These are phyloP conservation scores for Entomortierella beljakovae DNA, from an alignment of 192 early-diverging fungal species.

Conservation along the genomic window DNA sequence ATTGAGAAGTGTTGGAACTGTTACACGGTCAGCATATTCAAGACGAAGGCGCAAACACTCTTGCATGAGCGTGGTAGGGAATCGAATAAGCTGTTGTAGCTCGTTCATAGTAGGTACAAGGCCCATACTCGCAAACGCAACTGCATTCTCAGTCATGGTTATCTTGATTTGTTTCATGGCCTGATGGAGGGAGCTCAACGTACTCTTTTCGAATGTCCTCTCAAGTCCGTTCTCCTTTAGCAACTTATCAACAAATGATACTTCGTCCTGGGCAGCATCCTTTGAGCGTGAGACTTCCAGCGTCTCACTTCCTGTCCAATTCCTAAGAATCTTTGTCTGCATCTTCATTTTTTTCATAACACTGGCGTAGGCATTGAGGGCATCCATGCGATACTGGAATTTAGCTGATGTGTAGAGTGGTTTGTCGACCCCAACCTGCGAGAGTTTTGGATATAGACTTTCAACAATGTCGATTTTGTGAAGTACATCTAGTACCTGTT, in stretches of 20 bases:
- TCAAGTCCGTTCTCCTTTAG: constrained; percentile 85
- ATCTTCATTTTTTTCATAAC: constrained; percentile 76
- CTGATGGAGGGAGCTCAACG: constrained; percentile 69
- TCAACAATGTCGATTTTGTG: constrained; percentile 84
- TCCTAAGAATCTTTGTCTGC: constrained; percentile 79
- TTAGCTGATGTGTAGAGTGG: constrained; percentile 73
- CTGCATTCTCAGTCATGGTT: constrained; percentile 77
- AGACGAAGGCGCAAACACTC: constrained; percentile 83
- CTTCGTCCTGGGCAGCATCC: constrained; percentile 63
- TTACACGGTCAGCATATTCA: constrained; percentile 70
- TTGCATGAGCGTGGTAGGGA: constrained; percentile 85
- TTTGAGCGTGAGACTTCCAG: constrained; percentile 68
- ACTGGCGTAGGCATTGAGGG: constrained; percentile 82
- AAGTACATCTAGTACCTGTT: constrained; percentile 76
- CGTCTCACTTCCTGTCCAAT: constrained; percentile 85
- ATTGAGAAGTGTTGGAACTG: constrained; percentile 67
- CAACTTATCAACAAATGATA: constrained; percentile 87
- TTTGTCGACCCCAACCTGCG: constrained; percentile 65
- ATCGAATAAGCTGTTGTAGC: constrained; percentile 76
- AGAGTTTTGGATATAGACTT: constrained; percentile 79
- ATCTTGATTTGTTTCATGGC: constrained; percentile 72
- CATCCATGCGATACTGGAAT: constrained; percentile 78
- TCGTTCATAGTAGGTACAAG: constrained; percentile 76
- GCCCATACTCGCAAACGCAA: constrained; percentile 74
- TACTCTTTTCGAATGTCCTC: constrained; percentile 80